Evolutionary conservation across 2,329 filamentous ascomycete species (phyloP), one percentile per base, ranked within the genome.

Genomic region (Fusarium sp.): DNA sequence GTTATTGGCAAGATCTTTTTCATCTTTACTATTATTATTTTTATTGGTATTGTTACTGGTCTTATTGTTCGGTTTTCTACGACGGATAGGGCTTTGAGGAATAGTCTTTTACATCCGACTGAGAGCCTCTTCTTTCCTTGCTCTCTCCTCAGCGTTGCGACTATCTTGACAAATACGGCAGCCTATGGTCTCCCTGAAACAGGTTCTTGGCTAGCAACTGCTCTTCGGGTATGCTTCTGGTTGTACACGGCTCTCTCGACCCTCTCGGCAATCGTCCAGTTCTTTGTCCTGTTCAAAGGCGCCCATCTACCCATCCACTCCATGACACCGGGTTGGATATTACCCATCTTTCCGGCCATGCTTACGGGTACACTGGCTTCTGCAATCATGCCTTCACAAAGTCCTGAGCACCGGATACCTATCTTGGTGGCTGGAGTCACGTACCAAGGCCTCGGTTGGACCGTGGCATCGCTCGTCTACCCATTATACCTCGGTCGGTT

Each of bases 121-220:
- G 91, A 93, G 76, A 89, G 87, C 27, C 84, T 93, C 9, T 93
- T 92, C 80, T 87, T 91, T 6, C 90, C 90, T 0, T 89, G 90
- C 2, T 86, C 86, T 5, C 84, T 91, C 38, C 90, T 93, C 65
- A 91, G 89, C 40, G 86, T 92, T 69, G 91, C 90, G 3, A 92
- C 91, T 50, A 83, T 92, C 20, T 85, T 92, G 73, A 89, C 91
- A 75, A 92, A 92, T 74, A 86, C 92, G 45, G 88, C 89, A 9
- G 87, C 91, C 70, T 93, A 92, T 79, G 91, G 91, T 0, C 81
- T 84, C 1, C 80, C 82, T 34, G 81, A 85, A 35, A 82, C 83
- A 8, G 90, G 86, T 0, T 74, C 79, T 2, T 93, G 88, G 87
- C 80, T 89, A 6, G 75, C 84, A 11, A 77, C 79, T 20, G 83